Evolutionary conservation across 1,284 basidiomycete genomes (phyloP).

Genomic region (Malassezia globosa): DNA sequence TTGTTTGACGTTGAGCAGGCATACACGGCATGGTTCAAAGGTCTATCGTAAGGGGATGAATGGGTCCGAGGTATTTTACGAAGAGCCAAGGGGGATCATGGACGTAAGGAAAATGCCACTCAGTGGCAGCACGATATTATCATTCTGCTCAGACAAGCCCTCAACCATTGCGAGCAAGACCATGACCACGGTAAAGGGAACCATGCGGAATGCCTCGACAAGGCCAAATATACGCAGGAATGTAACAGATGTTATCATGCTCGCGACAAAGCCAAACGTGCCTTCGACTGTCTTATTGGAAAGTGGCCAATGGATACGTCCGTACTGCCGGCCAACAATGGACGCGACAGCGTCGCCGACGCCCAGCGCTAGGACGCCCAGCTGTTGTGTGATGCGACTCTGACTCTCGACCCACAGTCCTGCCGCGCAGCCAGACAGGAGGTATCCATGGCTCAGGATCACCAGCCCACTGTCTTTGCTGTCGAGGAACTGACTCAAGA

Average conservation of each 20-base stretch:
- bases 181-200: constrained; percentile 21
- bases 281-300: constrained; percentile 86
- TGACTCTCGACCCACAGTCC: constrained; percentile 79
- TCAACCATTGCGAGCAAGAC: constrained; percentile 33
- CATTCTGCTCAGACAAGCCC: constrained; percentile 43
- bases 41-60: constrained; percentile 51
- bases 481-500: constrained; percentile 90
- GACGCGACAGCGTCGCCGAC: constrained; percentile 90
- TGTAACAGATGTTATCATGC: constrained; percentile 62
- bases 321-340: constrained; percentile 74
- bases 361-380: constrained; percentile 80
- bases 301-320: constrained; percentile 69
- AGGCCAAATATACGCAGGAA: constrained; percentile 59
- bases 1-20: constrained; percentile 94
- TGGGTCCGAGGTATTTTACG: background rate
- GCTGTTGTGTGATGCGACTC: constrained; percentile 54
- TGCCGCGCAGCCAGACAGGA: constrained; percentile 84
- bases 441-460: constrained; percentile 91
- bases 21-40: constrained; percentile 88
- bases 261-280: constrained; percentile 65
- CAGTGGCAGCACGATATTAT: constrained; percentile 42
- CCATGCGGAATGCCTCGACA: constrained; percentile 19
- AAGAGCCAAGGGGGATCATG: constrained; percentile 17
- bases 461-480: constrained; percentile 88
- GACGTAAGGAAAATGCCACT: constrained; percentile 29